Evolutionary conservation across 768 basidiomycete genomes (phyloP), one percentile per base, ranked within the genome.

Genomic region (Cantharellus cinnabarinus): DNA sequence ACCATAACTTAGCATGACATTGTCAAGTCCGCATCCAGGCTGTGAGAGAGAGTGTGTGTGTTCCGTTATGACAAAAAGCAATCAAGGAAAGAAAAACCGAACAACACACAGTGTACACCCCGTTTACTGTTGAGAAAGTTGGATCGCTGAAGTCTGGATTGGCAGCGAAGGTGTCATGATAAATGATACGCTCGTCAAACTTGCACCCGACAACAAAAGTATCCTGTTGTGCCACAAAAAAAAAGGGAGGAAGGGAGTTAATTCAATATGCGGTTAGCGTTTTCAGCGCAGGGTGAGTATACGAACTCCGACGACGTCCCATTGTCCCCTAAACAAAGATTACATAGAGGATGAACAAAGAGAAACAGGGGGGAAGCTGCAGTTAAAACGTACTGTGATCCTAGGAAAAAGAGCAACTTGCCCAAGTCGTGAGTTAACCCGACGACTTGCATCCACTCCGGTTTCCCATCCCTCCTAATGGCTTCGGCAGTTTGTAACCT

Each of bases 371-470:
- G 37, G 37, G 34, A 52, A 10, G 20, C 42, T 56, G 20, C 50
- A 29, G 20, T 29, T 29, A 37, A 40, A 41, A 66, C 70, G 59
- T 61, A 71, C 67, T 87, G 75, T 2, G 86, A 85, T 38, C 81
- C 85, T 67, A 89, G 89, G 63, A 93, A 75, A 68, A 81, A 79
- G 10, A 93, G 70, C 3, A 94, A 76, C 68, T 94, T 94, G 58
- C 90, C 90, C 53, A 93, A 78, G 69, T 93, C 89, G 65, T 93
- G 89, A 44, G 90, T 76, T 20, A 91, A 77, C 2, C 89, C 89
- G 39, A 85, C 79, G 59, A 89, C 78, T 72, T 89, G 86, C 87
- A 89, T 89, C 87, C 87, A 89, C 62, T 90, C 87, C 0, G 87
- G 88, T 67, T 87, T 86, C 0, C 85, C 87, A 62, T 89, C 88